A percentile compares a stretch with the other conserved stretches of the same genome.
phyloP scores from a whole-genome alignment of 371 early-diverging fungal species.

The Smittium culicis region DNA sequence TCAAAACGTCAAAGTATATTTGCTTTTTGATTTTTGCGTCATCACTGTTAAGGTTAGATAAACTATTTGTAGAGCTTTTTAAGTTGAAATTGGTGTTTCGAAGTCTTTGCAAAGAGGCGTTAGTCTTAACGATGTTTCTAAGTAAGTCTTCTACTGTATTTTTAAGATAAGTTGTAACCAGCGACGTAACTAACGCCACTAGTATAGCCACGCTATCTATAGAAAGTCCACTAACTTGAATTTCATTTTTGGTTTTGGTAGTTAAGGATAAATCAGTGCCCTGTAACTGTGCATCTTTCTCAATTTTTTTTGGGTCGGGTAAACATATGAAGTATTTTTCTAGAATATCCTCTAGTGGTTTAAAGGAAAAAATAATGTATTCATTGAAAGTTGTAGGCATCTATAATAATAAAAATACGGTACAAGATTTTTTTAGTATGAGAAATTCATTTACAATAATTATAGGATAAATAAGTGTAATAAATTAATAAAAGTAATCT shows the following conservation, averaged over 20 bases:
- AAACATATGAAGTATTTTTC: neutral
- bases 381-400: neutral
- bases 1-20: slow-evolving; percentile 5
- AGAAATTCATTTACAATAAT: too few relatives aligned
- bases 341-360: neutral
- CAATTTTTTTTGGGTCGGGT: neutral
- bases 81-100: neutral
- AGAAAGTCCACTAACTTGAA: neutral
- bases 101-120: slow-evolving; percentile 9
- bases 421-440: neutral
- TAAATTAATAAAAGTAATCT: neutral
- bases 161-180: neutral
- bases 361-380: neutral
- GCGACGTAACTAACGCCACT: neutral
- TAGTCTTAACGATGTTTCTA: slow-evolving; percentile 5
- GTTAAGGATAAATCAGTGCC: neutral
- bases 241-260: neutral
- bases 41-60: slow-evolving; percentile 2
- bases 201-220: neutral
- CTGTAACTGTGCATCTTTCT: neutral
- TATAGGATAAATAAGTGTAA: neutral
- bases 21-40: slow-evolving; percentile 8
- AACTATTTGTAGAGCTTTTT: neutral
- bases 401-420: neutral
- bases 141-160: slow-evolving; percentile 4